A percentile compares a stretch with the other conserved stretches of the same genome.
phyloP scores from a whole-genome alignment of 371 early-diverging fungal genomes.

The Phascolomyces articulosus region DNA sequence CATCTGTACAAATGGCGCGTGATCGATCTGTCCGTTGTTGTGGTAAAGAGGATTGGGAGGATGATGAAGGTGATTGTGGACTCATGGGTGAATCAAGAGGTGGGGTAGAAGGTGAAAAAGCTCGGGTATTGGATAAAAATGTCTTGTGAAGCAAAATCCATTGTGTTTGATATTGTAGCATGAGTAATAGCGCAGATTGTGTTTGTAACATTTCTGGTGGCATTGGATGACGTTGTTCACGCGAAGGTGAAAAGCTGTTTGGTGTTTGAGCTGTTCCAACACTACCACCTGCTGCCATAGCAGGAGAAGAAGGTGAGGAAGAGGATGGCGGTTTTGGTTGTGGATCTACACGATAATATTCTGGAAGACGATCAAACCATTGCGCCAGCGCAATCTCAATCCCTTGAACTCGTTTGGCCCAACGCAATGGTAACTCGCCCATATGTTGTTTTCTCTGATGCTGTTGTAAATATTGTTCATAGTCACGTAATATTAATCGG shows the following conservation, averaged over 20 bases:
- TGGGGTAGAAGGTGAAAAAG: slow-evolving; percentile 20
- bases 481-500: slow-evolving; percentile 27
- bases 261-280: neutral
- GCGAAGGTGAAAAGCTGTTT: neutral
- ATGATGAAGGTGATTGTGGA: slow-evolving; percentile 12
- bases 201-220: slow-evolving; percentile 24
- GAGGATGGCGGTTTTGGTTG: slow-evolving; percentile 12
- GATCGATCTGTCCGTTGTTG: slow-evolving; percentile 33
- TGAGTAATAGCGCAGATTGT: slow-evolving; percentile 39
- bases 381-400: slow-evolving; percentile 38
- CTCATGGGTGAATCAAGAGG: slow-evolving; percentile 14
- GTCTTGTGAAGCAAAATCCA: slow-evolving; percentile 48
- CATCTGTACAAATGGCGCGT: slow-evolving; percentile 42
- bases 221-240: slow-evolving; percentile 22
- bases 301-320: neutral
- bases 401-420: slow-evolving; percentile 31
- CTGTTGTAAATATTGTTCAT: slow-evolving; percentile 27
- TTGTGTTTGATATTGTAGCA: slow-evolving; percentile 49
- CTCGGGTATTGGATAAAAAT: slow-evolving; percentile 28
- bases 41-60: slow-evolving; percentile 13
- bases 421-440: slow-evolving; percentile 27
- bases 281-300: too few species aligned
- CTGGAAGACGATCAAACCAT: slow-evolving; percentile 44
- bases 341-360: slow-evolving; percentile 37
- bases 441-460: slow-evolving; percentile 12